Evolutionary conservation across 2,329 filamentous ascomycete species (phyloP).

Genomic region (Ophiostoma australiae): DNA sequence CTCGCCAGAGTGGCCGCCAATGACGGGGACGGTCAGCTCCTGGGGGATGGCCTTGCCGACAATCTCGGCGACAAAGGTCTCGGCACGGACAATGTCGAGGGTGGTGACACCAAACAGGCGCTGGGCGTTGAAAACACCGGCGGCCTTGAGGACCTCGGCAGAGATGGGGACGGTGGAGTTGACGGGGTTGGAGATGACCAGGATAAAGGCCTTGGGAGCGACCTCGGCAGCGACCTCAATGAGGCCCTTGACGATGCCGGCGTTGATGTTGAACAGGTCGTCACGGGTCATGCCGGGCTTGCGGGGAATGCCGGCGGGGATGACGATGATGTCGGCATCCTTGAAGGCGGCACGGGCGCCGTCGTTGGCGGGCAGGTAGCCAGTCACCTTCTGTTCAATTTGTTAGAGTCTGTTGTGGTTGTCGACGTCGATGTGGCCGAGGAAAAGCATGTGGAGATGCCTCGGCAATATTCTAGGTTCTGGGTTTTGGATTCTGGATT

Average conservation of each 20-base stretch:
- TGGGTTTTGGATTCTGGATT: not conserved
- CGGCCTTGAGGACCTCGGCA: slow-evolving; percentile 91
- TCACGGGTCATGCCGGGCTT: slow-evolving; percentile 99
- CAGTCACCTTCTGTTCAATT: slow-evolving; percentile 69
- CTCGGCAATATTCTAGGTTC: not conserved
- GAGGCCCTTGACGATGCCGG: slow-evolving; percentile 91
- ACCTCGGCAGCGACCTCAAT: slow-evolving; percentile 83
- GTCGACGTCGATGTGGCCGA: not conserved
- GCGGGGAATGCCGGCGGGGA: slow-evolving; percentile 95
- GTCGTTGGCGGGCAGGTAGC: slow-evolving; percentile 80
- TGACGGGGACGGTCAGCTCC: slow-evolving; percentile 80
- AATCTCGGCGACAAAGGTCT: slow-evolving; percentile 90
- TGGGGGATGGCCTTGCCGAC: slow-evolving; percentile 75
- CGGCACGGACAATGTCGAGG: slow-evolving; percentile 93
- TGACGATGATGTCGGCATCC: slow-evolving; percentile 91
- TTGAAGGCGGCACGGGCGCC: slow-evolving; percentile 85
- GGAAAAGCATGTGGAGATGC: slow-evolving; percentile 3
- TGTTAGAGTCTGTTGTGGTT: not conserved
- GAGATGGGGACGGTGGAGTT: slow-evolving; percentile 98
- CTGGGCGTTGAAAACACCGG: slow-evolving; percentile 89
- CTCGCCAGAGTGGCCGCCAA: slow-evolving; percentile 95
- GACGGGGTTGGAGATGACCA: slow-evolving; percentile 98
- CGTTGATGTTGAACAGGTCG: slow-evolving; percentile 99
- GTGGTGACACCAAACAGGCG: slow-evolving; percentile 98
- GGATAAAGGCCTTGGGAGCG: slow-evolving; percentile 86